phyloP scores from a whole-genome alignment of 441 rosid genomes.

The Pelargonium citronellum region DNA sequence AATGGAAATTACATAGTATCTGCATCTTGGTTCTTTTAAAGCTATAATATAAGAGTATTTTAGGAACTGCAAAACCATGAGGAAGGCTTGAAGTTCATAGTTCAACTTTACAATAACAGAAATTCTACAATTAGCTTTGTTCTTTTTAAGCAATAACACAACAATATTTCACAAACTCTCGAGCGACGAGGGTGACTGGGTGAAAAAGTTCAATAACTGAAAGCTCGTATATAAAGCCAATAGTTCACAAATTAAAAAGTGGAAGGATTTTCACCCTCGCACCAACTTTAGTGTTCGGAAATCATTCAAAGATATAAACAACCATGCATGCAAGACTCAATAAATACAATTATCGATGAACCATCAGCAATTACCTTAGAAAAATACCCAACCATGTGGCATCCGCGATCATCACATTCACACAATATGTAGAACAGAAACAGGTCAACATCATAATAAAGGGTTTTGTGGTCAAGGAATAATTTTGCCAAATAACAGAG shows the following conservation, averaged over 20 bases:
- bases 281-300: neutral
- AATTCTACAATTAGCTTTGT: no score
- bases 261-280: neutral
- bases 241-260: neutral
- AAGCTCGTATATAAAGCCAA: neutral
- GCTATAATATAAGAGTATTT: no score
- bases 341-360: constrained; percentile 5
- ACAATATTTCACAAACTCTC: no score
- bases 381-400: constrained; percentile 99
- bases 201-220: neutral
- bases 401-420: constrained; percentile 98
- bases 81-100: no score
- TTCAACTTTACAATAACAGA: no score
- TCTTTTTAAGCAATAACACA: no score
- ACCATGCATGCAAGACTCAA: neutral
- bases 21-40: no score
- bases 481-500: constrained; percentile 94
- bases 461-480: constrained; percentile 98
- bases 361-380: constrained; percentile 60
- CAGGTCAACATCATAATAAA: constrained; percentile 91
- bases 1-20: no score
- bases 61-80: no score
- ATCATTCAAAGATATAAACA: neutral
- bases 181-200: no score
- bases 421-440: constrained; percentile 88